Evolutionary conservation across 2,329 filamentous ascomycete species (phyloP).

Genomic region (Trichoderma lentiforme): DNA sequence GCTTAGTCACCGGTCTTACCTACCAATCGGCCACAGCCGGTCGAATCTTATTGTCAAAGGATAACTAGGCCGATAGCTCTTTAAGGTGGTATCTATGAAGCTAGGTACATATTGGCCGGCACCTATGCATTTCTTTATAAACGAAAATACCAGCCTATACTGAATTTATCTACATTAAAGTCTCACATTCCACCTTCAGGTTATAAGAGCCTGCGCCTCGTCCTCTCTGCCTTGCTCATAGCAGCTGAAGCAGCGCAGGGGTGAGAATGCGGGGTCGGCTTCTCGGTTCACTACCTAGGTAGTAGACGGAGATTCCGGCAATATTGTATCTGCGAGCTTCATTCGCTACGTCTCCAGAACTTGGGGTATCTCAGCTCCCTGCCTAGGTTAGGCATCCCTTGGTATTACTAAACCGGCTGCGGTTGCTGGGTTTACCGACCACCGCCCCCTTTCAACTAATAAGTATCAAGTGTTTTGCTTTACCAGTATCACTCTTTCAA

Average conservation of each 20-base stretch:
- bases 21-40: background rate
- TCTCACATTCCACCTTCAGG: background rate
- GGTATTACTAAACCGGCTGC: background rate
- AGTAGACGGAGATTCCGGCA: background rate
- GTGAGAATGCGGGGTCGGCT: background rate
- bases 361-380: background rate
- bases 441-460: background rate
- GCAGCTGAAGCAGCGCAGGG: background rate
- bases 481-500: background rate
- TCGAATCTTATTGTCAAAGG: background rate
- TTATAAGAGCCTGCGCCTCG: background rate
- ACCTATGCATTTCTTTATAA: background rate
- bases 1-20: background rate
- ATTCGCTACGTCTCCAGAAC: background rate
- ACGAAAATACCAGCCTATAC: background rate
- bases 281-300: background rate
- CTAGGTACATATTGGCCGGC: background rate
- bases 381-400: background rate
- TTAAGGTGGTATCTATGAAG: background rate
- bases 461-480: background rate
- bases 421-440: background rate
- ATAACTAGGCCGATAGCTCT: background rate
- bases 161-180: background rate
- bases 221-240: background rate
- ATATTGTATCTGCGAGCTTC: background rate